These are phyloP conservation scores for Sonneratia alba DNA, from an alignment of 345 rosid genomes.

Conservation along the genomic window DNA sequence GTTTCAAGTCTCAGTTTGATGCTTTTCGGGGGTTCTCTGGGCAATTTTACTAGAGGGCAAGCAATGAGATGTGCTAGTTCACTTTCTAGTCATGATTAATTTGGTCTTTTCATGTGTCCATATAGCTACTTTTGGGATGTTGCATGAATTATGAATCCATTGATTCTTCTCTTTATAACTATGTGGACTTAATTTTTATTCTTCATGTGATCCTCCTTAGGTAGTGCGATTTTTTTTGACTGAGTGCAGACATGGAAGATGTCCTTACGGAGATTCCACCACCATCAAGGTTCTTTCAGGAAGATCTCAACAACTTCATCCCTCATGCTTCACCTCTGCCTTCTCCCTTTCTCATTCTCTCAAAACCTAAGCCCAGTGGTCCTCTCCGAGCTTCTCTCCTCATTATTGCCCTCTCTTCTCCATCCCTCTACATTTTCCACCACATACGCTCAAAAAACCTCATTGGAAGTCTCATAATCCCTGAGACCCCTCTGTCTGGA, in stretches of 20 bases:
- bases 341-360: constrained; percentile 56
- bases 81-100: neutral
- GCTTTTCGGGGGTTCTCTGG: neutral
- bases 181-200: neutral
- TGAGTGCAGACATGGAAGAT: constrained; percentile 53
- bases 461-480: constrained; percentile 64
- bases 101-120: neutral
- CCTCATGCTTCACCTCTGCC: constrained; percentile 44
- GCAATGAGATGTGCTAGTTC: neutral
- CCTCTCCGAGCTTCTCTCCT: constrained; percentile 70
- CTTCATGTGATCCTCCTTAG: neutral
- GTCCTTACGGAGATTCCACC: constrained; percentile 83
- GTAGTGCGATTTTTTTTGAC: neutral
- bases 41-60: neutral
- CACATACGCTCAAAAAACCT: constrained; percentile 47
- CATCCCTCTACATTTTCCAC: constrained; percentile 52
- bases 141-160: neutral
- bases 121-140: neutral
- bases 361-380: constrained; percentile 38
- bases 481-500: constrained; percentile 68
- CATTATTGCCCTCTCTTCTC: constrained; percentile 56
- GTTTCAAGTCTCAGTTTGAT: neutral
- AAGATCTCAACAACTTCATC: constrained; percentile 82
- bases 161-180: neutral
- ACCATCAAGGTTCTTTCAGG: constrained; percentile 89